phyloP scores from a whole-genome alignment of 352 stramenopile species.

The Phytophthora sp. region DNA sequence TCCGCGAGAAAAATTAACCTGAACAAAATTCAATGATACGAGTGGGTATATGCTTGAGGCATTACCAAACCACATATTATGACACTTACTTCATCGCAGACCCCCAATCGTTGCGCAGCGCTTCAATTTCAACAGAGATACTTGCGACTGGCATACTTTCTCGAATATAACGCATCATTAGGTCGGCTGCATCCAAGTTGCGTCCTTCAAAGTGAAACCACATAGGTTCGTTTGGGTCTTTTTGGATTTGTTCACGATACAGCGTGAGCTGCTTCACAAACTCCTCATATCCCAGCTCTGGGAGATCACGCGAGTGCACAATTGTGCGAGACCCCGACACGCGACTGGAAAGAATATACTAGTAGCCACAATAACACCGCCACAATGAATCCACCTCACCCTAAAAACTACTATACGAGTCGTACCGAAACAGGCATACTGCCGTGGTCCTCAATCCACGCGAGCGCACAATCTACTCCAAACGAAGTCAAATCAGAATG shows the following conservation, averaged over 20 bases:
- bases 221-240: not conserved
- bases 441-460: slow-evolving; percentile 33
- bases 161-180: slow-evolving; percentile 59
- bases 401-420: no score
- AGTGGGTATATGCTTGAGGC: no score
- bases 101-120: slow-evolving; percentile 61
- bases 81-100: slow-evolving; percentile 45
- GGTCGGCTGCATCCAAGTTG: slow-evolving; percentile 49
- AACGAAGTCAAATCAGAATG: slow-evolving; percentile 41
- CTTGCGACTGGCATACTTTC: not conserved
- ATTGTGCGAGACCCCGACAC: slow-evolving; percentile 68
- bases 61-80: not conserved
- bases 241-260: slow-evolving; percentile 1
- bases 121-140: slow-evolving; percentile 75
- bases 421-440: slow-evolving; percentile 68
- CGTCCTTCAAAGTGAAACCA: slow-evolving; percentile 79
- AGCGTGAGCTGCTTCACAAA: slow-evolving; percentile 38
- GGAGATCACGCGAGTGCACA: slow-evolving; percentile 57
- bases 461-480: slow-evolving; percentile 45
- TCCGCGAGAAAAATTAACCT: slow-evolving; percentile 47
- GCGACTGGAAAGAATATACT: slow-evolving; percentile 72
- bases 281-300: slow-evolving; percentile 43
- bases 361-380: not conserved
- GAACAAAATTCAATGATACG: not conserved
- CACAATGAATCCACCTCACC: no score